Conservation (phyloP, 1,284 basidiomycete genomes). For the Wolfiporia cocos region DNA sequence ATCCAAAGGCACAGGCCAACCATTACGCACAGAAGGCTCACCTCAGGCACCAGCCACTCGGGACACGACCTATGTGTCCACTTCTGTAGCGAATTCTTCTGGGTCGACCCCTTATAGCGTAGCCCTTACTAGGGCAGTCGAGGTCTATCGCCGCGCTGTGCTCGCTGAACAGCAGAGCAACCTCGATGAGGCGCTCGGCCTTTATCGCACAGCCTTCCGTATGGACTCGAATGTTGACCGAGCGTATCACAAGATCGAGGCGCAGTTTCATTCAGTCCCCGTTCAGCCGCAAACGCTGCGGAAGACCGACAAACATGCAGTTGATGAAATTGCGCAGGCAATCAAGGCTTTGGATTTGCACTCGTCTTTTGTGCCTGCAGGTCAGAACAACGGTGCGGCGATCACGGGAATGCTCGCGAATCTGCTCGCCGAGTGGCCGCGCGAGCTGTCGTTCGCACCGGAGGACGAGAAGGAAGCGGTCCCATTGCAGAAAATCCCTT, state of each 20-base stretch:
- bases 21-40: too few species aligned
- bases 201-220: slow-evolving; percentile 79
- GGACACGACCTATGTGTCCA: not conserved
- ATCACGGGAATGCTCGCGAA: slow-evolving; percentile 38
- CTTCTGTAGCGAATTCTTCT: not conserved
- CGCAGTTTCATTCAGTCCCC: too few species aligned
- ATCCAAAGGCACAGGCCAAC: not conserved
- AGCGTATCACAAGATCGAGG: slow-evolving; percentile 52
- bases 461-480: slow-evolving; percentile 59
- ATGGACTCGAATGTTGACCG: slow-evolving; percentile 66
- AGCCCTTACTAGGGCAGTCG: slow-evolving; percentile 45
- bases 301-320: not conserved
- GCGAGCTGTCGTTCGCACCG: slow-evolving; percentile 53
- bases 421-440: slow-evolving; percentile 43
- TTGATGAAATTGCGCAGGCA: slow-evolving; percentile 10
- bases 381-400: slow-evolving; percentile 2
- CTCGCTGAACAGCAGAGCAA: slow-evolving; percentile 67
- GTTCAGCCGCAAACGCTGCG: not conserved
- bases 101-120: slow-evolving; percentile 22
- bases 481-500: slow-evolving; percentile 57
- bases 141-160: slow-evolving; percentile 65
- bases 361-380: slow-evolving; percentile 9
- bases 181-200: slow-evolving; percentile 64
- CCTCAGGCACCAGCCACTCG: not conserved
- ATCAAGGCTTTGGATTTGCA: slow-evolving; percentile 11